phyloP scores from a whole-genome alignment of 805 yeast species.

The Cyberlindnera misumaiensis region DNA sequence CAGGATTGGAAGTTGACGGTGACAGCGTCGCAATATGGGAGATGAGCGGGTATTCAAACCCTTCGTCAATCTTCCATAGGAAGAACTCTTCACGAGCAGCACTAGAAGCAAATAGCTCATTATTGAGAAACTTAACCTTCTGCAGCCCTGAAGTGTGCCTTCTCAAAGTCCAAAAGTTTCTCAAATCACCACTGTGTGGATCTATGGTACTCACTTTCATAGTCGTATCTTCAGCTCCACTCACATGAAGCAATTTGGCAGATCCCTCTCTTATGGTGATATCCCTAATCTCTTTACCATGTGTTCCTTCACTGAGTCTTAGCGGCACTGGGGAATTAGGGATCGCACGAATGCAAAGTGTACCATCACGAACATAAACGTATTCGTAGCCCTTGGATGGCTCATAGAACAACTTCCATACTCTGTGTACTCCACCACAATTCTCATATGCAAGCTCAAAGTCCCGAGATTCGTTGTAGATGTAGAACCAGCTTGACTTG shows the following conservation, averaged over 20 bases:
- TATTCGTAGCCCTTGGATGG: conserved; percentile 33
- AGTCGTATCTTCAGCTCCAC: conserved; percentile 89
- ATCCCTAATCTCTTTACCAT: conserved; percentile 87
- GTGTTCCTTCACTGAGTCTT: conserved; percentile 56
- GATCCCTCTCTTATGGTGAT: conserved; percentile 44
- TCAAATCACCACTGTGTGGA: conserved; percentile 33
- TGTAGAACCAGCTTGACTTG: conserved; percentile 66
- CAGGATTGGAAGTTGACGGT: conserved; percentile 59
- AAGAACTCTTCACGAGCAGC: conserved; percentile 87
- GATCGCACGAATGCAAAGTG: conserved; percentile 33
- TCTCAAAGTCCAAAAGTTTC: conserved; percentile 54
- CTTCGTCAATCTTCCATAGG: conserved; percentile 59
- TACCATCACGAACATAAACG: conserved; percentile 52
- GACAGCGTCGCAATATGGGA: conserved; percentile 45
- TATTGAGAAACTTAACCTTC: conserved; percentile 53
- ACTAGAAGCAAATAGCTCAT: conserved; percentile 42
- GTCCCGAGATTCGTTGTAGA: conserved; percentile 78
- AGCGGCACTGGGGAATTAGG: conserved; percentile 22
- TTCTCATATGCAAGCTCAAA: conserved; percentile 59
- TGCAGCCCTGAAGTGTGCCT: conserved; percentile 89
- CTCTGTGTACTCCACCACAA: conserved; percentile 91
- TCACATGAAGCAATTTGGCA: conserved; percentile 40
- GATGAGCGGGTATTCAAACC: conserved; percentile 37
- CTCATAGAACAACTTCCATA: conserved; percentile 52
- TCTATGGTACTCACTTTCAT: conserved; percentile 45